phyloP scores from a whole-genome alignment of 2,329 filamentous ascomycete species.

The Cercospora beticola region DNA sequence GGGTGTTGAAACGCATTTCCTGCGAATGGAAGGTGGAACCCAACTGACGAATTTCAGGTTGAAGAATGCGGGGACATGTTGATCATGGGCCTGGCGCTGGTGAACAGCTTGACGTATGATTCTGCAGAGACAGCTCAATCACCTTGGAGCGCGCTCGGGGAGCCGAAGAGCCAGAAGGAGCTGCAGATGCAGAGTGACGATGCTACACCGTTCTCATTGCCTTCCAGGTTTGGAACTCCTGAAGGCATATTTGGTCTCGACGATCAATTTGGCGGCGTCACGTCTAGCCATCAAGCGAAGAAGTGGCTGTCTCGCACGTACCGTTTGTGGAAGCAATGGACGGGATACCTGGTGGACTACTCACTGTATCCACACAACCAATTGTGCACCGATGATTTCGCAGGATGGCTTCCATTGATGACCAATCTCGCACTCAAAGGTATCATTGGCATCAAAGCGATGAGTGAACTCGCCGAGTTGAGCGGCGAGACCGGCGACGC shows the following conservation, averaged over 20 bases:
- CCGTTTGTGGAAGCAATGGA: slow-evolving; percentile 73
- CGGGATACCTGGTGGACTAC: slow-evolving; percentile 72
- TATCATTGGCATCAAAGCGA: slow-evolving; percentile 77
- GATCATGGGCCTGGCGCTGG: slow-evolving; percentile 61
- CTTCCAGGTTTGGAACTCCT: slow-evolving; percentile 46
- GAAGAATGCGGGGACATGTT: slow-evolving; percentile 82
- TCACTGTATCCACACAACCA: slow-evolving; percentile 73
- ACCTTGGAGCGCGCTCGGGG: slow-evolving; percentile 54
- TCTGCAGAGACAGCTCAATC: slow-evolving; percentile 58
- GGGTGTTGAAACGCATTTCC: neutral
- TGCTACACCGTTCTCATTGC: slow-evolving; percentile 50
- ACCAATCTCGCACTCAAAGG: slow-evolving; percentile 82
- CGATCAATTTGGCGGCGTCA: slow-evolving; percentile 56
- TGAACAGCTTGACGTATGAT: slow-evolving; percentile 69
- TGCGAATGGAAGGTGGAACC: neutral
- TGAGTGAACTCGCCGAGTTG: slow-evolving; percentile 67
- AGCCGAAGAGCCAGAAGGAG: slow-evolving; percentile 18
- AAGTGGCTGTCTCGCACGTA: slow-evolving; percentile 71
- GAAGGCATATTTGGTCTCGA: slow-evolving; percentile 61
- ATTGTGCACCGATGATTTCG: slow-evolving; percentile 81
- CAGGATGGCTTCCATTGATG: slow-evolving; percentile 73
- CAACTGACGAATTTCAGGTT: slow-evolving; percentile 37
- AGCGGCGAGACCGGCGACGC: slow-evolving; percentile 59
- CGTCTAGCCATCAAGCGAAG: slow-evolving; percentile 57
- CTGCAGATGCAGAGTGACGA: slow-evolving; percentile 33